A percentile compares a stretch with the other conserved stretches of the same genome.
phyloP scores from a whole-genome alignment of 257 asterid species.

The Lithospermum erythrorhizon region DNA sequence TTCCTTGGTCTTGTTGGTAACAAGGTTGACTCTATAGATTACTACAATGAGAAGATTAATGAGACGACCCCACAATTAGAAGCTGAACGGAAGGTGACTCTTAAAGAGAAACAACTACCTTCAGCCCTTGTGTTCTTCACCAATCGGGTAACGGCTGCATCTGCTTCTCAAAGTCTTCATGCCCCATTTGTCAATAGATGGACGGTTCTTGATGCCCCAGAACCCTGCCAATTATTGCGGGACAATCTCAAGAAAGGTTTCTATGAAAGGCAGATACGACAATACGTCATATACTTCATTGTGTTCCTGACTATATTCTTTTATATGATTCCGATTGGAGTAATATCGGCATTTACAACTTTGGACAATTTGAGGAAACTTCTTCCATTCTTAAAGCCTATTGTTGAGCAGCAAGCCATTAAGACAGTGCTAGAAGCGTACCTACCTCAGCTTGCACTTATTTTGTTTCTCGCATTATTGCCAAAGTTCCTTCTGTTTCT shows the following conservation, averaged over 20 bases:
- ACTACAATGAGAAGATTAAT: constrained; percentile 51
- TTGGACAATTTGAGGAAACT: constrained; percentile 59
- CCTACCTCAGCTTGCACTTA: constrained; percentile 87
- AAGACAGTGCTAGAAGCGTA: constrained; percentile 73
- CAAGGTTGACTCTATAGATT: constrained; percentile 72
- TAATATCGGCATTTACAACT: constrained; percentile 80
- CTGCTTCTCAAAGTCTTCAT: constrained; percentile 79
- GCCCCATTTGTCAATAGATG: constrained; percentile 60
- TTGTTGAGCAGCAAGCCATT: constrained; percentile 27
- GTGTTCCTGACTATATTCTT: constrained; percentile 87
- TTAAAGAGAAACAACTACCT: constrained; percentile 60
- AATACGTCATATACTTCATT: constrained; percentile 37
- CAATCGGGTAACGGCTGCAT: constrained; percentile 63
- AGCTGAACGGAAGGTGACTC: constrained; percentile 62
- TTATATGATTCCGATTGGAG: constrained; percentile 78
- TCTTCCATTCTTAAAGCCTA: constrained; percentile 58
- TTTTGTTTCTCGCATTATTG: constrained; percentile 68
- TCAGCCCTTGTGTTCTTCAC: constrained; percentile 76
- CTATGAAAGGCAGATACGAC: constrained; percentile 49
- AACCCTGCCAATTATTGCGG: constrained; percentile 70
- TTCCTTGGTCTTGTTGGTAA: constrained; percentile 62
- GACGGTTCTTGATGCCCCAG: constrained; percentile 78
- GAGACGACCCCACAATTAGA: constrained; percentile 46
- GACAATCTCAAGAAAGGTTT: constrained; percentile 45
- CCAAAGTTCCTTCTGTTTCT: constrained; percentile 64